Base-by-base conservation (phyloP, 2,329 filamentous ascomycete species). In the Xylariaceae sp. region DNA sequence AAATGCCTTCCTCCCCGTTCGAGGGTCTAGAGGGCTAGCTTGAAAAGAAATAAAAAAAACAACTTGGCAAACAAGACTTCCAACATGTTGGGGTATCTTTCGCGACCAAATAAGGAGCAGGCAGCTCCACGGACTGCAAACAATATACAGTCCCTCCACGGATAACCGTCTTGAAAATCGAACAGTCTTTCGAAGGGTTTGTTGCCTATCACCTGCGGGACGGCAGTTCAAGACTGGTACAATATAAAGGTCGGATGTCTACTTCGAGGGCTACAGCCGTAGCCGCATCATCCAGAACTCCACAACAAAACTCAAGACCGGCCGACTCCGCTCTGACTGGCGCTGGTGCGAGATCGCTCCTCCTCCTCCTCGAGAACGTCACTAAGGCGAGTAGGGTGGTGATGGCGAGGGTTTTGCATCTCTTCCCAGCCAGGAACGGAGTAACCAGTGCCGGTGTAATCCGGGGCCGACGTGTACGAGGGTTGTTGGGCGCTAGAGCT, bases 331-430 rank as follows among this genome's bases (percentile, higher is more conserved):
- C 22, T 26, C 47, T 81, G 76, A 60, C 81, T 84, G 9, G 81
- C 81, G 52, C 85, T 87, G 12, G 85, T 87, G 17, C 85, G 78
- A 59, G 85, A 87, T 38, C 81, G 74, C 64, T 94, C 88, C 52
- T 93, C 87, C 49, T 94, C 85, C 58, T 89, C 89, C 58, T 89
- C 85, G 22, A 93, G 75, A 19, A 95, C 89, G 64, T 95, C 89
- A 62, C 89, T 95, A 48, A 95, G 70, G 42, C 90, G 73, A 8
- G 89, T 95, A 0, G 89, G 89, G 64, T 95, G 89, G 52, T 93
- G 87, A 63, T 95, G 89, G 42, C 82, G 77, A 18, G 84, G 83
- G 30, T 32, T 32, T 48, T 88, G 71, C n/a, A 69, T 68, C 66
- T 57, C 51, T 49, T 93, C 87, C 87, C 88, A 94, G 13, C 79